These are phyloP conservation scores for Porogramme epimiltina DNA, from an alignment of 1,284 basidiomycete species.

Conservation along the genomic window DNA sequence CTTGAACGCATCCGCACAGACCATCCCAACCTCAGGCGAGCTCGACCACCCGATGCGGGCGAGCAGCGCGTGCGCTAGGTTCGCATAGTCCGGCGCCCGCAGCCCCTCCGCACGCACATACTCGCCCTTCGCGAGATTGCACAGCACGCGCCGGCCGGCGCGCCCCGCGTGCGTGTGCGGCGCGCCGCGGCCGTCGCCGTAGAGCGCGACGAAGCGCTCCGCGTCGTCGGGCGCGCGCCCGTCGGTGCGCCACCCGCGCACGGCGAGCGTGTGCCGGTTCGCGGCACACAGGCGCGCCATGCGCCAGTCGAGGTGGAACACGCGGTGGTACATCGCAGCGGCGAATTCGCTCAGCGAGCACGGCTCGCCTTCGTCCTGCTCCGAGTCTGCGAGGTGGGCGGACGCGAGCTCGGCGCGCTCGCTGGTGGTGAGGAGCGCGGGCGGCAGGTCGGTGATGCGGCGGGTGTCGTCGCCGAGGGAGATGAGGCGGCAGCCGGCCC, in stretches of 20 bases:
- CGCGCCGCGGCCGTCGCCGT: slow-evolving; percentile 9
- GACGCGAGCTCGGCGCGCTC: slow-evolving; percentile 6
- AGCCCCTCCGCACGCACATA: slow-evolving; percentile 12
- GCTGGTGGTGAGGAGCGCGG: neutral
- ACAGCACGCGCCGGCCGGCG: slow-evolving; percentile 6
- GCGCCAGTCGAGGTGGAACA: slow-evolving; percentile 8
- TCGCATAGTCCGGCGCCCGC: neutral
- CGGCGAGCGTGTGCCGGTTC: neutral
- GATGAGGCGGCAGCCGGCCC: slow-evolving; percentile 9
- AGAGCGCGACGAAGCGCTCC: slow-evolving; percentile 1
- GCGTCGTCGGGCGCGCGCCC: neutral
- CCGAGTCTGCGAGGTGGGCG: neutral
- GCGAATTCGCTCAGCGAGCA: slow-evolving; percentile 7
- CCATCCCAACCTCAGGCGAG: slow-evolving; percentile 1
- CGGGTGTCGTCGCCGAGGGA: slow-evolving; percentile 9
- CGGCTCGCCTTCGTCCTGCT: slow-evolving; percentile 2
- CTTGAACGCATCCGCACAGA: neutral
- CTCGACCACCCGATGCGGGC: slow-evolving; percentile 12
- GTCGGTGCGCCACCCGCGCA: neutral
- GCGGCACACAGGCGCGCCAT: slow-evolving; percentile 5
- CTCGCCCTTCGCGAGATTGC: slow-evolving; percentile 13
- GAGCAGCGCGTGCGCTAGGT: slow-evolving; percentile 11
- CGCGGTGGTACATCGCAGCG: slow-evolving; percentile 2
- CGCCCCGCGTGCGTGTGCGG: neutral
- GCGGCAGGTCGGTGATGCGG: slow-evolving; percentile 2